These are phyloP conservation scores for Podospora pseudoanserina DNA, from an alignment of 495 filamentous ascomycete genomes.

Conservation along the genomic window DNA sequence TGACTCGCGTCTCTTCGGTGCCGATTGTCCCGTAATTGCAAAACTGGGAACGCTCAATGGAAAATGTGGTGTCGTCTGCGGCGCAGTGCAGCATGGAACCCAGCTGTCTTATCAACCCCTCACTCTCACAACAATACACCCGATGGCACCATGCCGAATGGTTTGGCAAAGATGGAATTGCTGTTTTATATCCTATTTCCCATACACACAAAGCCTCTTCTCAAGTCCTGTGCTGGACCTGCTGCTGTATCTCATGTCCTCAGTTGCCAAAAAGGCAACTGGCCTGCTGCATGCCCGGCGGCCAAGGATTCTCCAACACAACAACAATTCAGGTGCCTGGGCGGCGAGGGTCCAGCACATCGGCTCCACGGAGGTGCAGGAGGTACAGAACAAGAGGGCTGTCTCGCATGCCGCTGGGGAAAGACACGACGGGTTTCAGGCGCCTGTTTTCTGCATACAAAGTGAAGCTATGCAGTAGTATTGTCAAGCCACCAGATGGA, in stretches of 20 bases:
- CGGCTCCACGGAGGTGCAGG: neutral
- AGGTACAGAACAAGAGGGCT: neutral
- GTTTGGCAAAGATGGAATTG: neutral
- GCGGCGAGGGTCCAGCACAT: neutral
- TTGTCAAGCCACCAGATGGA: neutral
- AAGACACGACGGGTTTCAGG: conserved; percentile 2
- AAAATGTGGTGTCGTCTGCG: neutral
- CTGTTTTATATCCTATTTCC: neutral
- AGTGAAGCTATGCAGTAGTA: neutral
- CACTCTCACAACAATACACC: neutral
- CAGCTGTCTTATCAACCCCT: neutral
- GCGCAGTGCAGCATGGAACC: neutral
- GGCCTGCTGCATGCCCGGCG: neutral
- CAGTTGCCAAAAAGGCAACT: neutral
- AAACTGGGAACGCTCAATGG: neutral
- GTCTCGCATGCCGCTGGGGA: conserved; percentile 1
- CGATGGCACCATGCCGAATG: neutral
- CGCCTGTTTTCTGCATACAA: neutral
- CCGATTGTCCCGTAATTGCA: neutral
- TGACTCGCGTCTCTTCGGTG: neutral
- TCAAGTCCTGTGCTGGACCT: neutral
- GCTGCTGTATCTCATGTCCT: neutral
- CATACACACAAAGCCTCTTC: neutral
- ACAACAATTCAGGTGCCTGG: neutral
- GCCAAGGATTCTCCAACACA: neutral